Base-by-base conservation (phyloP, 139 green algal species). In the Chlorella sp. region DNA sequence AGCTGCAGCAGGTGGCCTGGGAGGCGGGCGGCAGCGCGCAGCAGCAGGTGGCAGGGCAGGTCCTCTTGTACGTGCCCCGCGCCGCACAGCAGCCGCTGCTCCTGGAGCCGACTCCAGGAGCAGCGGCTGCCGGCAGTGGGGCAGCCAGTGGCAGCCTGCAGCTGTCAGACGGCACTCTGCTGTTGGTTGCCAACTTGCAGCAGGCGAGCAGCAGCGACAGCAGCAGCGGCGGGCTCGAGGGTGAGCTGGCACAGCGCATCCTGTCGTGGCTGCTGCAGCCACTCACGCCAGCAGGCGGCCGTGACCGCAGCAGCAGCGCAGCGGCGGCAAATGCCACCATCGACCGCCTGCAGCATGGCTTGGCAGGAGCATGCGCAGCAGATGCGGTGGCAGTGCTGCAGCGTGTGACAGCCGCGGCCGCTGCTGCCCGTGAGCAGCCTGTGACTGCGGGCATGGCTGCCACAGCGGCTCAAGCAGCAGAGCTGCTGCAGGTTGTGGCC, bases 211-310 rank as follows among this genome's bases (percentile, higher is more conserved):
- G 67, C 67, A 24, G 70, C 41, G 70, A 24, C 40, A 38, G 70
- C 70, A 58, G 70, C 22, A 22, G 19, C 48, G 4, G 48, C 9
- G 38, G 13, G 30, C 26, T 46, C 0, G 40, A 73, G 40, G 60
- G 4, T 6, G 38, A 41, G 34, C 40, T 74, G 32, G 75, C 75
- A 13, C 38, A 22, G 3, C 60, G 26, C 30, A 60, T 83, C 30
- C 28, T 83, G 11, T 44, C 60, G 0, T 83, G 77, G 77, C 58
- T 83, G 60, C 40, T 83, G 40, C 77, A 83, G 41, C 77, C 77
- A 1, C 19, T 84, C 19, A 44, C 41, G 22, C 16, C 32, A 72
- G 17, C 36, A n/a, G 8, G 24, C 51, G 24, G 13, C 51, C 9
- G 2, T 24, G 51, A 60, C 24, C 13, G 51, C 51, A 36, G 40